These are phyloP conservation scores for Asterella californica DNA, from an alignment of 225 moss, liverwort and hornwort species.

Conservation along the genomic window DNA sequence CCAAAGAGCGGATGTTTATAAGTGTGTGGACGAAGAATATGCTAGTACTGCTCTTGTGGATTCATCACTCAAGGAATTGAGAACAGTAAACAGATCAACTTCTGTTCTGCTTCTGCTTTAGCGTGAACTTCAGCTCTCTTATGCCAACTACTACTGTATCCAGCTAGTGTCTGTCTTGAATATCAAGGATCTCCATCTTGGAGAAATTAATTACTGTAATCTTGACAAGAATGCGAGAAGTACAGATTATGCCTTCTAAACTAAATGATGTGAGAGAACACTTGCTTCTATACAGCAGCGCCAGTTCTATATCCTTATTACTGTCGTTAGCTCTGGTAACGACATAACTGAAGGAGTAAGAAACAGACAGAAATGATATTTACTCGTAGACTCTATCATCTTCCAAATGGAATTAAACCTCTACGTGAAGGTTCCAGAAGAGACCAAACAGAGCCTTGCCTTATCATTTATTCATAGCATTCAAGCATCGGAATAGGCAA, in stretches of 20 bases:
- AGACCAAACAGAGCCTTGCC: too few relatives aligned
- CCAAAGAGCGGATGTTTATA: conserved; percentile 15
- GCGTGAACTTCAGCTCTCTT: background rate
- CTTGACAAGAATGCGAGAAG: conserved; percentile 24
- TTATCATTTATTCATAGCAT: too few relatives aligned
- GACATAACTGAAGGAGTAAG: too few relatives aligned
- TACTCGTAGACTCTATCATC: too few relatives aligned
- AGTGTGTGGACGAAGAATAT: conserved; percentile 7
- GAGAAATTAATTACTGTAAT: background rate
- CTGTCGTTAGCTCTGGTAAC: too few relatives aligned
- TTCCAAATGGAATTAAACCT: too few relatives aligned
- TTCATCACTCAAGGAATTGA: conserved; percentile 20
- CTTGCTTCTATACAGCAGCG: too few relatives aligned
- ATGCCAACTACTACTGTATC: background rate
- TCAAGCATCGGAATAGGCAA: too few relatives aligned
- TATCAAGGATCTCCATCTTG: background rate
- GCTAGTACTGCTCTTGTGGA: conserved; percentile 8
- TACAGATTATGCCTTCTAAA: conserved; percentile 10
- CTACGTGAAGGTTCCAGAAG: too few relatives aligned
- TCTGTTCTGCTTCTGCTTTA: background rate
- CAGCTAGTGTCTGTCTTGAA: too few relatives aligned
- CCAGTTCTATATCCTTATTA: too few relatives aligned
- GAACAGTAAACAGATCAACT: conserved; percentile 8
- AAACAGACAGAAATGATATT: too few relatives aligned
- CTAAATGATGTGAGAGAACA: background rate